These are phyloP conservation scores for Fraxinus americana DNA, from an alignment of 257 asterid genomes.

Conservation along the genomic window DNA sequence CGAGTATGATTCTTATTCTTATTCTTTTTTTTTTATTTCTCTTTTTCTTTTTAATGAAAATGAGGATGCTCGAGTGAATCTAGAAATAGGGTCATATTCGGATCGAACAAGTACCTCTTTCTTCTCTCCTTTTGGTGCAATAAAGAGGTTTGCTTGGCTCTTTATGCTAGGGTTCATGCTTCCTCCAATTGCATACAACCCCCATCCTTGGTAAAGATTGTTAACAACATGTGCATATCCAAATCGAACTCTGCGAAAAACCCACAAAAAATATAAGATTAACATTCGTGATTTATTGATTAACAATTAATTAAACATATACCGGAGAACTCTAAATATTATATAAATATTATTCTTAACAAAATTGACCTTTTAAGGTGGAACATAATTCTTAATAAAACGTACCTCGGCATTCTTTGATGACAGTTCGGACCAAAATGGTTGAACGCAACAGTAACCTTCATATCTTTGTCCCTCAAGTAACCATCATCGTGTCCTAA, in stretches of 20 bases:
- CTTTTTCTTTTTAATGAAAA: too few relatives aligned
- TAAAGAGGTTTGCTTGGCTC: conserved; percentile 83
- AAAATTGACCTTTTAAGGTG: not conserved
- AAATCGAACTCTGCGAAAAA: conserved; percentile 54
- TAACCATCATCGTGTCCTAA: conserved; percentile 80
- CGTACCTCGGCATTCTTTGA: conserved; percentile 88
- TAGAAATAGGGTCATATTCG: not conserved
- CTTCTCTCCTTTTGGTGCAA: conserved; percentile 62
- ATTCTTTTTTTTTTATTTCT: too few relatives aligned
- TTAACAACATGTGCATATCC: conserved; percentile 93
- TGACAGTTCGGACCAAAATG: conserved; percentile 77
- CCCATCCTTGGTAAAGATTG: conserved; percentile 84
- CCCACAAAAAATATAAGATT: not conserved
- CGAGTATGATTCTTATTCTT: not conserved
- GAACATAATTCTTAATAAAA: not conserved
- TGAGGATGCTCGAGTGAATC: not conserved
- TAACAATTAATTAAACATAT: not conserved
- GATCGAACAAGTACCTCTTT: conserved; percentile 53
- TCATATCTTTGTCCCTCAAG: conserved; percentile 62
- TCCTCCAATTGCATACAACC: conserved; percentile 82
- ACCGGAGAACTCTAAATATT: too few relatives aligned
- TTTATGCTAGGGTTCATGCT: conserved; percentile 84
- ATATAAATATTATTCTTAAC: too few relatives aligned
- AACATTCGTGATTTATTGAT: not conserved
- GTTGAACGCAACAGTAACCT: conserved; percentile 80